Conservation (phyloP, 2,329 filamentous ascomycete genomes). For the Pseudogymnoascus sp. region DNA sequence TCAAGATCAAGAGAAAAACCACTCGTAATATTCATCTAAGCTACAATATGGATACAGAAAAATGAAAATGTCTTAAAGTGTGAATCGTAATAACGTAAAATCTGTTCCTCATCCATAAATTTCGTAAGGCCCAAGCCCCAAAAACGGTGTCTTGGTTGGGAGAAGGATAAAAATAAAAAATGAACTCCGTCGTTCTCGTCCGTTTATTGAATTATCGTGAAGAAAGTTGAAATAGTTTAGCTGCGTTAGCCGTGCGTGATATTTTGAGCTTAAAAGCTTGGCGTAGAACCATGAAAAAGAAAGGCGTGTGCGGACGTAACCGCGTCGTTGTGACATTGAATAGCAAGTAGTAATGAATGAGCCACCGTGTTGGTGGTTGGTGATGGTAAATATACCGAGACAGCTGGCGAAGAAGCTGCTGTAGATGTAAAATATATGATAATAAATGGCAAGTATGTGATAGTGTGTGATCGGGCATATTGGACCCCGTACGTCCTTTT, state of each 20-base stretch:
- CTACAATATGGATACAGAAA: constrained; percentile 3
- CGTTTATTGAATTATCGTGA: constrained; percentile 6
- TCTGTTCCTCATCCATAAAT: constrained; percentile 5
- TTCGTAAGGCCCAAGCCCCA: constrained; percentile 4
- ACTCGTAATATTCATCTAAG: constrained; percentile 5
- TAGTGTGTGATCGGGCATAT: background rate
- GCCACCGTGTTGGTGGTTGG: background rate
- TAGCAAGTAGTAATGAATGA: background rate
- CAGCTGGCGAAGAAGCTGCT: background rate
- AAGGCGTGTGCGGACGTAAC: background rate
- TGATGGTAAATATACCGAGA: constrained; percentile 1
- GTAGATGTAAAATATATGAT: constrained; percentile 1
- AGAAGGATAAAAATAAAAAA: constrained; percentile 2
- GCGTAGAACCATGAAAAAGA: background rate
- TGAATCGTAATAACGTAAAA: constrained; percentile 5
- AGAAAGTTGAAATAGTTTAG: background rate
- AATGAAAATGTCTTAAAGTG: constrained; percentile 6
- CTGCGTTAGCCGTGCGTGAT: constrained; percentile 3
- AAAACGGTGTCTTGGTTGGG: constrained; percentile 3
- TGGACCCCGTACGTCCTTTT: background rate
- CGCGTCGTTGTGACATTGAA: background rate
- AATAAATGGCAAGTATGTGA: constrained; percentile 2
- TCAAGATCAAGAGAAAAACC: background rate
- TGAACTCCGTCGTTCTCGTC: constrained; percentile 4
- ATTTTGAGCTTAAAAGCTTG: constrained; percentile 5